Percentiles rank a stretch among this genome's conserved stretches.
Conservation (phyloP, 2,329 filamentous ascomycete species). For the Cladosporium sp. region DNA sequence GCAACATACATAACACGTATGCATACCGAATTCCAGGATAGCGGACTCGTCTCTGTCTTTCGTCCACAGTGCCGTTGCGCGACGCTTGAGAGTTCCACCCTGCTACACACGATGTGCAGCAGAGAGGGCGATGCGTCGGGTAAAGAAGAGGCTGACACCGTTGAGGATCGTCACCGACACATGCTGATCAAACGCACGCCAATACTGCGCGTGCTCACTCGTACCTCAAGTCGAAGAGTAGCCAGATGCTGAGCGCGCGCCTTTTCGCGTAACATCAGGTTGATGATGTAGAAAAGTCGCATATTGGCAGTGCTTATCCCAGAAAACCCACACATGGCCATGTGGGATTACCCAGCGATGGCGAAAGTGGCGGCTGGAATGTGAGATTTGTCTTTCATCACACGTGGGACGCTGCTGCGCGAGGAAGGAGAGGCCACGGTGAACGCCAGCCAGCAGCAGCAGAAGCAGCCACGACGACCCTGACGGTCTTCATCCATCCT, state of each 20-base stretch:
- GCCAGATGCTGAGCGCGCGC: neutral
- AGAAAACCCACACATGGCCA: neutral
- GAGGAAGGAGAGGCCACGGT: neutral
- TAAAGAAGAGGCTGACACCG: constrained; percentile 12
- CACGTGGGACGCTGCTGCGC: constrained; percentile 12
- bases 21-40: neutral
- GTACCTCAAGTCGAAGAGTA: neutral
- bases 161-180: constrained; percentile 11
- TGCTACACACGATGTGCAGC: neutral
- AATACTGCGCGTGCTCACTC: constrained; percentile 19
- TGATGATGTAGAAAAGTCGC: neutral
- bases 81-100: constrained; percentile 5
- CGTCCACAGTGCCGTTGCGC: neutral
- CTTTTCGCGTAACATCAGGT: neutral
- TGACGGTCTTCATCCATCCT: constrained; percentile 8
- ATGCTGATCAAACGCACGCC: constrained; percentile 13
- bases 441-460: constrained; percentile 1
- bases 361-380: constrained; percentile 10
- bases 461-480: constrained; percentile 6
- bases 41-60: neutral
- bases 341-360: neutral
- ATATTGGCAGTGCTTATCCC: neutral
- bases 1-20: neutral
- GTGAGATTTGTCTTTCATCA: constrained; percentile 19
- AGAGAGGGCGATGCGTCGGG: neutral